Evolutionary conservation across 352 stramenopile species (phyloP).

Genomic region (Discostella stelligera): DNA sequence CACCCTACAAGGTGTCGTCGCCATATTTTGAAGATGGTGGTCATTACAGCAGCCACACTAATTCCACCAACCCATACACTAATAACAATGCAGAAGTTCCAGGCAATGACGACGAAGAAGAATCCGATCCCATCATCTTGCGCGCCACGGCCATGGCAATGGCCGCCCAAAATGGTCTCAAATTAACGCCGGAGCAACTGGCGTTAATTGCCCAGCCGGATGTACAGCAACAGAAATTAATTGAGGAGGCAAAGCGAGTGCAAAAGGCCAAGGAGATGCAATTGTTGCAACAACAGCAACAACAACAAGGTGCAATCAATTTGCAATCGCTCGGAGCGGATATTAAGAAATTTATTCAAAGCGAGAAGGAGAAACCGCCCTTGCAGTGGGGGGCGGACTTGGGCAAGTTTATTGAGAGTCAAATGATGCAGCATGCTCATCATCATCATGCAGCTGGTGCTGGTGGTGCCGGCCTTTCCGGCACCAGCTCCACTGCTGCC

Average conservation of each 20-base stretch:
- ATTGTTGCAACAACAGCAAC: slow-evolving; percentile 12
- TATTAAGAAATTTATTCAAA: slow-evolving; percentile 46
- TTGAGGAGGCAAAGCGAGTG: slow-evolving; percentile 32
- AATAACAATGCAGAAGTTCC: not conserved
- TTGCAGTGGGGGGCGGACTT: slow-evolving; percentile 39
- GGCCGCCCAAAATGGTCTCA: slow-evolving; percentile 63
- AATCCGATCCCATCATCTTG: slow-evolving; percentile 37
- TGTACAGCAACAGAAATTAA: slow-evolving; percentile 45
- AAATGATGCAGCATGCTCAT: slow-evolving; percentile 9
- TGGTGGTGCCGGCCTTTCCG: slow-evolving; percentile 6
- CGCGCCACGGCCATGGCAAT: slow-evolving; percentile 64
- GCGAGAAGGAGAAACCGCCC: slow-evolving; percentile 35
- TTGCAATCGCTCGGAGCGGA: slow-evolving; percentile 38
- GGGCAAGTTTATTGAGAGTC: slow-evolving; percentile 47
- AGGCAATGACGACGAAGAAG: slow-evolving; percentile 22
- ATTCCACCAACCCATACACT: not conserved
- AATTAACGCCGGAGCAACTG: slow-evolving; percentile 62
- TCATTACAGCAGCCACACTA: not conserved
- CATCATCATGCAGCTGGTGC: not conserved
- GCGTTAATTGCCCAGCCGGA: slow-evolving; percentile 48
- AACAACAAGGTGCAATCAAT: slow-evolving; percentile 3
- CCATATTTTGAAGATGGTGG: not conserved
- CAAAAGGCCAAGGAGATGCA: slow-evolving; percentile 28
- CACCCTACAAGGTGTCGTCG: slow-evolving; percentile 27
- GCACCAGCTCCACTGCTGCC: not conserved